Evolutionary conservation across 1,139 yeast genomes (phyloP).

Genomic region (Schwanniomyces etchellsii): DNA sequence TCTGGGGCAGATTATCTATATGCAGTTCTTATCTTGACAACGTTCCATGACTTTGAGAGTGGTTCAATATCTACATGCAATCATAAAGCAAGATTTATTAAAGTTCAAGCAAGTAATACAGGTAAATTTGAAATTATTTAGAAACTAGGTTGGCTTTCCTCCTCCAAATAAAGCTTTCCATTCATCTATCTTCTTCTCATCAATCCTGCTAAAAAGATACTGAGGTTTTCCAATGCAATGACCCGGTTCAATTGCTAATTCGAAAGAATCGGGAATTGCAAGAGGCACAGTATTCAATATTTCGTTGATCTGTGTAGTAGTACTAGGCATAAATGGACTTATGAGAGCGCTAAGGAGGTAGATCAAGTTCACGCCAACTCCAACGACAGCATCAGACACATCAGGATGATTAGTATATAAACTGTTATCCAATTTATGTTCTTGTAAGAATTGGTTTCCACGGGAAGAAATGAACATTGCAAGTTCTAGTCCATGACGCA

Average conservation of each 20-base stretch:
- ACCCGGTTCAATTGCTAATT: conserved; percentile 63
- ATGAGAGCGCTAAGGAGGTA: conserved; percentile 77
- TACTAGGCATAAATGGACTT: conserved; percentile 88
- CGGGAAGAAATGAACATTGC: conserved; percentile 91
- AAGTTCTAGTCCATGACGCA: conserved; percentile 83
- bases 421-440: conserved; percentile 87
- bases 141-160: too few relatives aligned
- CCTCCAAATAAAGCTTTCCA: conserved; percentile 91
- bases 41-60: too few relatives aligned
- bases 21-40: too few relatives aligned
- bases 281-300: conserved; percentile 82
- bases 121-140: too few relatives aligned
- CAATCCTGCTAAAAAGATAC: conserved; percentile 87
- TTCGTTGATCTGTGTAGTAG: conserved; percentile 60
- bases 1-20: background rate
- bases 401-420: conserved; percentile 72
- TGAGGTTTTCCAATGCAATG: conserved; percentile 90
- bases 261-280: conserved; percentile 71
- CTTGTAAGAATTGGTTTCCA: conserved; percentile 94
- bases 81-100: too few relatives aligned
- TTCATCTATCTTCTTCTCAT: conserved; percentile 77
- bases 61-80: too few relatives aligned
- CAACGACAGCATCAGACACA: conserved; percentile 87
- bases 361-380: conserved; percentile 82
- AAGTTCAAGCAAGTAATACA: too few relatives aligned